phyloP scores from a whole-genome alignment of 2,329 filamentous ascomycete genomes.

The Alternaria metachromatica region DNA sequence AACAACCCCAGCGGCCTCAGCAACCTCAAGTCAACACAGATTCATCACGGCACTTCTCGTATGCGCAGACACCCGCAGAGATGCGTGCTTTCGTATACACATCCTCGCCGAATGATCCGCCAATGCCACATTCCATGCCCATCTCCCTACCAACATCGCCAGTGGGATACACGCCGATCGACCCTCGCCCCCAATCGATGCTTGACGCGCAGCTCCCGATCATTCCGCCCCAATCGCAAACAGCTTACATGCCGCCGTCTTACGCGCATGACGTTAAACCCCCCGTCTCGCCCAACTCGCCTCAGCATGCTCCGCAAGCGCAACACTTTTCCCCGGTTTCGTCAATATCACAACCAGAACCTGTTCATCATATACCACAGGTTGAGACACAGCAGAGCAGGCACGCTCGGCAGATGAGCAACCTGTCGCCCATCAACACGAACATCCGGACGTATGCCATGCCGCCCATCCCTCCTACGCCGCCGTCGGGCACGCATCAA shows the following conservation, averaged over 20 bases:
- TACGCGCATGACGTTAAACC: conserved; percentile 34
- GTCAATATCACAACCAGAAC: conserved; percentile 25
- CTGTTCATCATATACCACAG: conserved; percentile 19
- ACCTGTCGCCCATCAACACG: conserved; percentile 42
- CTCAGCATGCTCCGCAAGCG: conserved; percentile 24
- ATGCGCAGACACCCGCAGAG: conserved; percentile 46
- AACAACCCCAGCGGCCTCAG: conserved; percentile 10
- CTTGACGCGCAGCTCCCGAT: conserved; percentile 29
- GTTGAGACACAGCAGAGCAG: conserved; percentile 27
- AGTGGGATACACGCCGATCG: conserved; percentile 30
- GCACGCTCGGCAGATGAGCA: conserved; percentile 43
- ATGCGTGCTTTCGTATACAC: conserved; percentile 37
- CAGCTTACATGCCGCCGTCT: conserved; percentile 26
- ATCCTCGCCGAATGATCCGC: conserved; percentile 34
- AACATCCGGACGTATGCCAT: conserved; percentile 26
- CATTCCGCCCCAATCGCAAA: conserved; percentile 31
- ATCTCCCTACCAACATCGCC: conserved; percentile 32
- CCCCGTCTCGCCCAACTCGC: conserved; percentile 34
- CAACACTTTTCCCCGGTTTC: conserved; percentile 34
- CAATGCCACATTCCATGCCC: conserved; percentile 27
- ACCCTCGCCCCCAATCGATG: conserved; percentile 36
- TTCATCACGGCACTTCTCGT: conserved; percentile 41
- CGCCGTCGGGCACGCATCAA: conserved; percentile 26
- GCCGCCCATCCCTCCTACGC: conserved; percentile 38
- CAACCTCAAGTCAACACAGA: conserved; percentile 25